These are phyloP conservation scores for Rhizomucor miehei DNA, from an alignment of 371 early-diverging fungal species.

Conservation along the genomic window DNA sequence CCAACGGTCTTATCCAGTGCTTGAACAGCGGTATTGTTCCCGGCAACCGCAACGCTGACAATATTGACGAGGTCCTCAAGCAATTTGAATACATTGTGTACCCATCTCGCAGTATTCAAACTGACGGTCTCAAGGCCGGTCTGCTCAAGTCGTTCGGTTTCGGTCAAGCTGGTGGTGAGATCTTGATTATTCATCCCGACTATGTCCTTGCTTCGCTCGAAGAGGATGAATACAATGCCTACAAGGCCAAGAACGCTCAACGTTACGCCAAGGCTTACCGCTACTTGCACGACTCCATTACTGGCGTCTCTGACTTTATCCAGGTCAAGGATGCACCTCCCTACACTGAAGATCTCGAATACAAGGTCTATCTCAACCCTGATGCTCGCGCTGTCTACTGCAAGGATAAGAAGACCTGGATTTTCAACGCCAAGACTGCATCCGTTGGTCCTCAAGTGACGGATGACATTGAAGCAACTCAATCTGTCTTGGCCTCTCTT, in stretches of 20 bases:
- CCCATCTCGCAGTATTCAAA: conserved; percentile 86
- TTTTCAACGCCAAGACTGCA: conserved; percentile 60
- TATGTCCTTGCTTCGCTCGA: conserved; percentile 83
- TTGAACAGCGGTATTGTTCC: conserved; percentile 89
- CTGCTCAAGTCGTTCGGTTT: conserved; percentile 95
- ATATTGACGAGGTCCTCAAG: conserved; percentile 80
- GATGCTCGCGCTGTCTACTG: conserved; percentile 84
- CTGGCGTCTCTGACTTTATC: conserved; percentile 82
- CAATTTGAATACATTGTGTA: conserved; percentile 84
- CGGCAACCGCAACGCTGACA: conserved; percentile 96
- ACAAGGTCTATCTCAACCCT: conserved; percentile 89
- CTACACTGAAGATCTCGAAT: conserved; percentile 85
- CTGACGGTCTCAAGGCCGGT: conserved; percentile 93
- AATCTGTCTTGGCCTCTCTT: conserved; percentile 55
- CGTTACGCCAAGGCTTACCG: conserved; percentile 88
- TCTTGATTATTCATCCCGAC: conserved; percentile 90
- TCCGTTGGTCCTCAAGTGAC: conserved; percentile 27
- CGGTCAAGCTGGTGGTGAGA: conserved; percentile 96
- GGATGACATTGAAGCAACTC: conserved; percentile 60
- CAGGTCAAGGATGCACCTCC: conserved; percentile 89
- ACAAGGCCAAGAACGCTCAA: conserved; percentile 66
- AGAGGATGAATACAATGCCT: conserved; percentile 68
- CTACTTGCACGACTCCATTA: conserved; percentile 91
- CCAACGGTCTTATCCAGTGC: conserved; percentile 90
- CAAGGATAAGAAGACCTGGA: conserved; percentile 70